Evolutionary conservation across 202 grass and related monocot genomes (phyloP), one percentile per base, ranked within the genome.

Genomic region (Dendrocalamus latiflorus): DNA sequence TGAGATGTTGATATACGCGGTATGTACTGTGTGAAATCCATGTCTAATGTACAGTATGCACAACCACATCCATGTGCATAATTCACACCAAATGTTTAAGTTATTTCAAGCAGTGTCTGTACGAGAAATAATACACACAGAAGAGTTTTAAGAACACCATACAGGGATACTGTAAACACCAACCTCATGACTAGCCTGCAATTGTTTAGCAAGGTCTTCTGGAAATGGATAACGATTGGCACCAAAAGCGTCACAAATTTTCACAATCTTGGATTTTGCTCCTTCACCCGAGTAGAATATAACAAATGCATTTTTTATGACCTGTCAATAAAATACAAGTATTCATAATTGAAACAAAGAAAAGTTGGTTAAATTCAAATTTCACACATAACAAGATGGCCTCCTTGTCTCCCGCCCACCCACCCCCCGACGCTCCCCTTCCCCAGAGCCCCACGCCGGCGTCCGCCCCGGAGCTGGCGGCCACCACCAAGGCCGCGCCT

Each of bases 181-280:
- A 78, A 94, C 92, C 92, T 94, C 89, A 64, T 81, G 60, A 83
- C 88, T 83, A 65, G 84, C 86, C 50, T 89, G 84, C 20, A 83
- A 11, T 74, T 94, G 89, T 81, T 85, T 94, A 22, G 86, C 81
- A 43, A 89, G 42, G 21, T 94, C 87, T 76, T 94, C 92, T 76
- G 89, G 89, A 61, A 91, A 91, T 26, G 77, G 92, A 76, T 94
- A 94, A 24, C 89, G 86, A 82, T 94, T 94, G 72, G 92, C 92
- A 59, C 89, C 86, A 87, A 94, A 94, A 84, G 92, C 89, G 55
- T 94, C 92, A 58, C 92, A 94, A 55, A 91, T 94, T 90, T 94
- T 94, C 9, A 94, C 65, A 76, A 94, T 94, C 80, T 94, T 94
- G 20, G 72, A 54, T 84, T 91, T 94, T 68, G 92, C 81, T 78